Conservation (phyloP, 2,329 filamentous ascomycete genomes). For the Leptographium wingfieldii region DNA sequence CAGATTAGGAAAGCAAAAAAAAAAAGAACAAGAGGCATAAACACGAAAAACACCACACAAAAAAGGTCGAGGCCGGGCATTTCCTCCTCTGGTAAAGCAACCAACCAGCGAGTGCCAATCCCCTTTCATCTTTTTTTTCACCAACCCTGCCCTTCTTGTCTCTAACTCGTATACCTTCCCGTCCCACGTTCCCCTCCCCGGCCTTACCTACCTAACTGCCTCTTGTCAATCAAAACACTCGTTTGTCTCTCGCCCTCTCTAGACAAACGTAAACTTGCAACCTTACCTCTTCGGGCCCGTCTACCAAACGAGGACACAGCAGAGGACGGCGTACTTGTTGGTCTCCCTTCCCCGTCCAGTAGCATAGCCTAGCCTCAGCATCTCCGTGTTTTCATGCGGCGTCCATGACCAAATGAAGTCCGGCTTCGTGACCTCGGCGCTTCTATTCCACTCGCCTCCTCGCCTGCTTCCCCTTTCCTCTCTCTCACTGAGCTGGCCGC, state of each 20-base stretch:
- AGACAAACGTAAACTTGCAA: not conserved
- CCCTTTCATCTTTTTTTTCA: not conserved
- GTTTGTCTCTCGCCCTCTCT: not conserved
- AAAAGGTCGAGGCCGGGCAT: not conserved
- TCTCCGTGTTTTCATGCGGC: not conserved
- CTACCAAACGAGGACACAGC: no score
- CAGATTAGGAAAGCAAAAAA: conserved; percentile 1
- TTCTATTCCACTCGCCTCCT: conserved; percentile 27
- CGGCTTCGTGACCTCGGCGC: conserved; percentile 28
- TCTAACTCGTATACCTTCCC: not conserved
- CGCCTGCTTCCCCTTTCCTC: conserved; percentile 24
- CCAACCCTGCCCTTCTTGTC: not conserved
- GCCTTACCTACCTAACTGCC: not conserved
- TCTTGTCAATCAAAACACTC: not conserved
- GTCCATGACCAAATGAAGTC: conserved; percentile 30
- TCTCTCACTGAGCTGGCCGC: conserved; percentile 29
- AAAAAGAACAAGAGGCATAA: not conserved
- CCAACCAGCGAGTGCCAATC: conserved; percentile 1
- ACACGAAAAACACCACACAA: not conserved
- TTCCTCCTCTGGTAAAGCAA: not conserved
- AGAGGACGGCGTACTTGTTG: not conserved
- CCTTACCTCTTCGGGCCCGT: not conserved
- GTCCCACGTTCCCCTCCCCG: not conserved
- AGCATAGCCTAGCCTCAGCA: not conserved
- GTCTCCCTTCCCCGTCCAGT: not conserved